Evolutionary conservation across 345 rosid species (phyloP).

Genomic region (Carallia pectinifolia): DNA sequence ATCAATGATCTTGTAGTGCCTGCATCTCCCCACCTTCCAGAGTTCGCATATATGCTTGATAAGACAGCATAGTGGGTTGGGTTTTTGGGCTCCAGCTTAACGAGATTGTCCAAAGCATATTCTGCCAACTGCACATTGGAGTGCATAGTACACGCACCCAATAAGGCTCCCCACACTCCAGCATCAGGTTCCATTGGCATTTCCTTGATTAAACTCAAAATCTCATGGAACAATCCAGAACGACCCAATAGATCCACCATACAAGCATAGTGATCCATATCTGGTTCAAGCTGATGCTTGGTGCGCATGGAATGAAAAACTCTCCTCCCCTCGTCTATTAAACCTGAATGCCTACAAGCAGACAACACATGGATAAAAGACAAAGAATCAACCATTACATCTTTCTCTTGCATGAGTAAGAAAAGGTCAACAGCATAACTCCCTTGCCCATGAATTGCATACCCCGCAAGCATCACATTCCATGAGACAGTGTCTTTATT

Average conservation of each 20-base stretch:
- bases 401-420: constrained; percentile 43
- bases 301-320: constrained; percentile 47
- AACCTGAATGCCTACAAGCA: constrained; percentile 63
- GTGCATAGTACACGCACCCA: constrained; percentile 53
- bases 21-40: constrained; percentile 42
- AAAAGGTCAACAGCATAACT: constrained; percentile 47
- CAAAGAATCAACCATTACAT: constrained; percentile 35
- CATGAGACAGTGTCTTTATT: constrained; percentile 48
- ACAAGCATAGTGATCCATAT: constrained; percentile 54
- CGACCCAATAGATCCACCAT: constrained; percentile 66
- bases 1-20: constrained; percentile 31
- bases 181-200: constrained; percentile 59
- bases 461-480: constrained; percentile 64
- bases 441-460: constrained; percentile 53
- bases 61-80: constrained; percentile 42
- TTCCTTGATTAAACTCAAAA: constrained; percentile 34
- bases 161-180: constrained; percentile 62
- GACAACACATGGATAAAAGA: constrained; percentile 53
- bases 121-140: constrained; percentile 49
- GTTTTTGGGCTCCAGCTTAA: constrained; percentile 52
- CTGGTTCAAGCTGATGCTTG: constrained; percentile 29
- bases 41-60: constrained; percentile 39
- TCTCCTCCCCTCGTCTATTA: constrained; percentile 52
- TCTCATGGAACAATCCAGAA: constrained; percentile 52
- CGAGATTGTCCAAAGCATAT: constrained; percentile 44